Percentiles rank a stretch among this genome's conserved stretches.
These are phyloP conservation scores for Breynia disticha DNA, from an alignment of 441 rosid genomes.

Conservation along the genomic window DNA sequence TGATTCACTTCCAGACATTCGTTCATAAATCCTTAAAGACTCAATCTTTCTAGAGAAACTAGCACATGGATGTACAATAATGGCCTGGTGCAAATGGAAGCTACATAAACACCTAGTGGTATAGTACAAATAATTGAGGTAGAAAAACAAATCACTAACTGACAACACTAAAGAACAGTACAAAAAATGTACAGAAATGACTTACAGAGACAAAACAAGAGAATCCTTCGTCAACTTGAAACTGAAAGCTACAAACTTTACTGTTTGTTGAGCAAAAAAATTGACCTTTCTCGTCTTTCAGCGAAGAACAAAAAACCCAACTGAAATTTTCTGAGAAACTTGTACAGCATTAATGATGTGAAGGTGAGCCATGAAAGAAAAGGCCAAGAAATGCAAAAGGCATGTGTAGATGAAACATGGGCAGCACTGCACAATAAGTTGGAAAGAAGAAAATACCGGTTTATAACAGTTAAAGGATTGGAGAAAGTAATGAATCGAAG, in stretches of 20 bases:
- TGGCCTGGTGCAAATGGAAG: not conserved
- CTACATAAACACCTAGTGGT: not conserved
- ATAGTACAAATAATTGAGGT: slow-evolving; percentile 21
- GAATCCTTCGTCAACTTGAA: slow-evolving; percentile 7
- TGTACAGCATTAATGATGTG: slow-evolving; percentile 11
- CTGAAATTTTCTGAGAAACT: slow-evolving; percentile 4
- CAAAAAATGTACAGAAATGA: not conserved
- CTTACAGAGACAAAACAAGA: slow-evolving; percentile 22
- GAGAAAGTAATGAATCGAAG: slow-evolving; percentile 7
- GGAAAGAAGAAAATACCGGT: slow-evolving; percentile 7
- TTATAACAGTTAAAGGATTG: slow-evolving; percentile 29
- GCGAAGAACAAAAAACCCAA: slow-evolving; percentile 13
- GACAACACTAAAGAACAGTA: no score
- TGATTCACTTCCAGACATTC: not conserved
- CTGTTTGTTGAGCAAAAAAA: slow-evolving; percentile 5
- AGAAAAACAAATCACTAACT: slow-evolving; percentile 20
- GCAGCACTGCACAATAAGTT: slow-evolving; percentile 24
- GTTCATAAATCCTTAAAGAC: not conserved
- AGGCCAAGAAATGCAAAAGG: slow-evolving; percentile 17
- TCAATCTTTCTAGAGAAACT: not conserved
- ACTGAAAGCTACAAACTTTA: slow-evolving; percentile 4
- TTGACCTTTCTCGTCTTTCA: slow-evolving; percentile 8
- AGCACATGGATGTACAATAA: not conserved
- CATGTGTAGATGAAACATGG: slow-evolving; percentile 28
- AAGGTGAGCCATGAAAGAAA: slow-evolving; percentile 5